A percentile compares a stretch with the other conserved stretches of the same genome.
Conservation (phyloP, 2,329 filamentous ascomycete genomes). For the Emergomyces orientalis region DNA sequence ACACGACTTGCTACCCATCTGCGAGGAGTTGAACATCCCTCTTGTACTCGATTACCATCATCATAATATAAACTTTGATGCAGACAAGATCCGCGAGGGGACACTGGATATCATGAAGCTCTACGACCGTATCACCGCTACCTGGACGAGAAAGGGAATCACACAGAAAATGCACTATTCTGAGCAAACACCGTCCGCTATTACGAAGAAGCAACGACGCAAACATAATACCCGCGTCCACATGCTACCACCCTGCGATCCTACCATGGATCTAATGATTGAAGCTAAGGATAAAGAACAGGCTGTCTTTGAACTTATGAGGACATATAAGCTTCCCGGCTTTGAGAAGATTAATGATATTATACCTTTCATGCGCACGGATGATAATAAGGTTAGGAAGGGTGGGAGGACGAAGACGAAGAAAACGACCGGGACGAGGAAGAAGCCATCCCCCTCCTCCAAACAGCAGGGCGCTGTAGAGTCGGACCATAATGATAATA, state of each 20-base stretch:
- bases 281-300: conserved; percentile 98
- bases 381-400: conserved; percentile 58
- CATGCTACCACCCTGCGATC: conserved; percentile 69
- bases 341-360: conserved; percentile 68
- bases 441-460: not conserved
- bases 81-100: conserved; percentile 64
- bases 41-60: conserved; percentile 90
- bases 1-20: conserved; percentile 79
- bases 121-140: conserved; percentile 67
- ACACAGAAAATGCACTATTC: conserved; percentile 97
- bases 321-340: conserved; percentile 72
- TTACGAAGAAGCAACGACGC: conserved; percentile 67
- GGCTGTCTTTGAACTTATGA: conserved; percentile 89
- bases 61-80: conserved; percentile 86
- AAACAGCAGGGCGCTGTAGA: conserved; percentile 23
- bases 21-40: conserved; percentile 89
- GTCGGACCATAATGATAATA: not conserved
- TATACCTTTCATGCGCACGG: conserved; percentile 63
- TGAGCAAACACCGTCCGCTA: conserved; percentile 64
- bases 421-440: conserved; percentile 18
- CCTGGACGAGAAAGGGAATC: conserved; percentile 76
- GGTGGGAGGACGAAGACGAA: conserved; percentile 37
- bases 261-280: conserved; percentile 94
- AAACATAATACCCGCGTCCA: conserved; percentile 77
- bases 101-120: conserved; percentile 70